A percentile compares a stretch with the other conserved stretches of the same genome.
phyloP scores from a whole-genome alignment of 148 eudicot species.

The Rhododendron molle region DNA sequence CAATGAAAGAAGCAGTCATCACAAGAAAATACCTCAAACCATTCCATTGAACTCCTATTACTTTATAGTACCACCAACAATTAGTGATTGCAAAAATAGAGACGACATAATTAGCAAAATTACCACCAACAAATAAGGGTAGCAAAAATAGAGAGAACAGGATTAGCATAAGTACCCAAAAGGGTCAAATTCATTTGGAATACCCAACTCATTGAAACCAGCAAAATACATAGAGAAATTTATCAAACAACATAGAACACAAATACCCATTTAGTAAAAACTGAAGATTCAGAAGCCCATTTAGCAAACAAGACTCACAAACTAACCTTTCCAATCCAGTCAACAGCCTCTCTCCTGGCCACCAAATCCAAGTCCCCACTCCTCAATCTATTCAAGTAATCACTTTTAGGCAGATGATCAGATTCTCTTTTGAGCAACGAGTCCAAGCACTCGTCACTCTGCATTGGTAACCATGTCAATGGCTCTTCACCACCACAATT shows the following conservation, averaged over 20 bases:
- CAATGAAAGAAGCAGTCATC: not conserved
- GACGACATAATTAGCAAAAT: not conserved
- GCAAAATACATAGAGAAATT: not conserved
- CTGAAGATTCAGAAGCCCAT: not conserved
- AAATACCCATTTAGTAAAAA: not conserved
- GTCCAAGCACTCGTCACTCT: slow-evolving; percentile 51
- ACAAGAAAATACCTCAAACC: slow-evolving; percentile 1
- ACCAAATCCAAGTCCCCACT: slow-evolving; percentile 58
- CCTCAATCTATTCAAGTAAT: slow-evolving; percentile 51
- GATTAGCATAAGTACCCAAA: not conserved
- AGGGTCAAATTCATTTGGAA: not conserved
- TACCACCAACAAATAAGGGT: not conserved
- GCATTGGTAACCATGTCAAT: slow-evolving; percentile 28
- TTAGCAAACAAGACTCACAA: not conserved
- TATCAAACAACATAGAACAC: not conserved
- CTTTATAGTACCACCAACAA: not conserved
- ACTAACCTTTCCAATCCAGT: slow-evolving; percentile 76
- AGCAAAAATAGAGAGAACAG: not conserved
- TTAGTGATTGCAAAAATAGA: not conserved
- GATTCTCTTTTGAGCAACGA: slow-evolving; percentile 44
- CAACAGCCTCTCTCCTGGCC: slow-evolving; percentile 53
- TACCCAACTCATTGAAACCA: not conserved
- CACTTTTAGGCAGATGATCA: slow-evolving; percentile 38
- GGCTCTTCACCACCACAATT: slow-evolving; percentile 27
- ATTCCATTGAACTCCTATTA: not conserved